phyloP scores from a whole-genome alignment of 2,329 filamentous ascomycete species.

The Neonectria faginata region DNA sequence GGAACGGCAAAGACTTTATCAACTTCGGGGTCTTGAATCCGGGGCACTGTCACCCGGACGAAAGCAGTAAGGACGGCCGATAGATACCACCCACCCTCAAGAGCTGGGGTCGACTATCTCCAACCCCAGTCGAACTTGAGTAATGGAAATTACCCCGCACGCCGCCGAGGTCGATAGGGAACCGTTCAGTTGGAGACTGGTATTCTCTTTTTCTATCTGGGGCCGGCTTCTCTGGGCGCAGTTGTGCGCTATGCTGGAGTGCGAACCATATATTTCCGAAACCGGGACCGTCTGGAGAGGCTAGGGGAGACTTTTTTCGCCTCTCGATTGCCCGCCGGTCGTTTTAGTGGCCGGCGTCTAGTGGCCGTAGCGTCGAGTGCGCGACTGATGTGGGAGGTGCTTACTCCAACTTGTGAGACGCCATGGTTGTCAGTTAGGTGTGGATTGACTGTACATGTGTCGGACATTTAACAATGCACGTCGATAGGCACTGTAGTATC shows the following conservation, averaged over 20 bases:
- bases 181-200: background rate
- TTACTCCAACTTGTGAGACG: background rate
- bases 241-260: background rate
- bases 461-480: background rate
- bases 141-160: constrained; percentile 47
- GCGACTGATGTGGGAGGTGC: background rate
- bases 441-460: background rate
- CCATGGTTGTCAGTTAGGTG: background rate
- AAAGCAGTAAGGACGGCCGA: background rate
- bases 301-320: background rate
- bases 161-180: background rate
- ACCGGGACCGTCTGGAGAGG: background rate
- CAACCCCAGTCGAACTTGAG: constrained; percentile 28
- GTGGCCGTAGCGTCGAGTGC: background rate
- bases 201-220: background rate
- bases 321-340: background rate
- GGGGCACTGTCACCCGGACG: background rate
- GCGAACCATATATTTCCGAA: background rate
- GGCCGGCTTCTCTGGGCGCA: background rate
- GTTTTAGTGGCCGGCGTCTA: background rate
- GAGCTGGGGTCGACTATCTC: constrained; percentile 28
- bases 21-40: constrained; percentile 6
- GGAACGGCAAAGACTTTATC: constrained; percentile 21
- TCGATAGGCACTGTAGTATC: background rate
- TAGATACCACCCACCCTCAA: background rate